Percentiles rank a stretch among this genome's conserved stretches.
Conservation (phyloP, 2,329 filamentous ascomycete species). For the Clonostachys solani region DNA sequence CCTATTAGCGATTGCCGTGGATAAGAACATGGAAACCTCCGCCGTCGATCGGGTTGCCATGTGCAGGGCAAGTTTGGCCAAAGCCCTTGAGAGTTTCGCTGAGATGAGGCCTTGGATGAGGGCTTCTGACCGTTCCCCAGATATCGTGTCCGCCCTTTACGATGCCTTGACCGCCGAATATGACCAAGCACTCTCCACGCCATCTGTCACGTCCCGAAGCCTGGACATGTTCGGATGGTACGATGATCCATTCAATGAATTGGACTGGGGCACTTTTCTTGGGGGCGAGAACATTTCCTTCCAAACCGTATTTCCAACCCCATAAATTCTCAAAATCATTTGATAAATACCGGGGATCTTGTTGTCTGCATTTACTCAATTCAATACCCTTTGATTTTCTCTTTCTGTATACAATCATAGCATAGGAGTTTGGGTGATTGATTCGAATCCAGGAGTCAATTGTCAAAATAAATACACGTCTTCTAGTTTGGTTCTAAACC, state of each 20-base stretch:
- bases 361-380: too few relatives aligned
- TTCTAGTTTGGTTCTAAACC: too few relatives aligned
- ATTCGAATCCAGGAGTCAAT: too few relatives aligned
- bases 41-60: slow-evolving; percentile 3
- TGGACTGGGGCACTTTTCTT: slow-evolving; percentile 17
- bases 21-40: slow-evolving; percentile 8
- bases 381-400: too few relatives aligned
- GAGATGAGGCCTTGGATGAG: slow-evolving; percentile 22
- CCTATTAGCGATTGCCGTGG: slow-evolving; percentile 18
- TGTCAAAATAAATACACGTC: too few relatives aligned
- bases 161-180: slow-evolving; percentile 13
- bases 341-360: too few relatives aligned
- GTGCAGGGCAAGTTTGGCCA: slow-evolving; percentile 14
- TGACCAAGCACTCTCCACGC: slow-evolving; percentile 11
- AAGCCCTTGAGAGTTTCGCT: slow-evolving; percentile 14
- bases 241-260: slow-evolving; percentile 17
- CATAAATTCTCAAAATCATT: slow-evolving; percentile 3
- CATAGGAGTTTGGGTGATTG: too few relatives aligned
- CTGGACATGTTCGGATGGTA: slow-evolving; percentile 17
- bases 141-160: slow-evolving; percentile 16
- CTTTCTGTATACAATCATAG: too few relatives aligned
- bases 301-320: slow-evolving; percentile 5
- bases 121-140: slow-evolving; percentile 14
- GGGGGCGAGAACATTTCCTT: slow-evolving; percentile 9
- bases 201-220: slow-evolving; percentile 10